Base-by-base conservation (phyloP, 441 rosid genomes). In the Euphorbia schlechtendalii region DNA sequence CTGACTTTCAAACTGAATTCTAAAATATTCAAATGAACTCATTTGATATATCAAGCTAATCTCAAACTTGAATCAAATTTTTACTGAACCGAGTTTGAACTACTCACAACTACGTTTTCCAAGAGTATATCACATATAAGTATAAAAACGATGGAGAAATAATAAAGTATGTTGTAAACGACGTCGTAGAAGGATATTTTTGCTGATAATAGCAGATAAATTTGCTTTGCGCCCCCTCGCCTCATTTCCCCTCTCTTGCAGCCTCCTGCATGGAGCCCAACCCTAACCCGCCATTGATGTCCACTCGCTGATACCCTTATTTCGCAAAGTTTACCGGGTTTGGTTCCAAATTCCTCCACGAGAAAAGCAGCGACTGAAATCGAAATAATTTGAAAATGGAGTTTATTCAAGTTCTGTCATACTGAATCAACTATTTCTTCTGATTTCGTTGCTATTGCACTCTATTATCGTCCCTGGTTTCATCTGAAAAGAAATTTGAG, bases 351-450 rank as follows among this genome's bases (percentile, higher is more conserved):
- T 30, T 17, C 28, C 25, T 40, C 52, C 56, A 71, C 55, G 53
- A 22, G 18, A 17, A 36, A 43, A 6, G 21, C 53, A 9, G 12
- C 55, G 70, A 6, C 46, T 40, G 6, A 14, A 5, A 38, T 20
- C 63, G 10, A 59, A 59, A 36, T 59, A 8, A 34, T 58, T 18
- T 55, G 28, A 54, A 51, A 57, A 69, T 69, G 74, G 70, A 70
- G 57, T 56, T 34, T 40, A 59, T 70, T 58, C 69, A 61, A 34
- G 41, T 46, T 40, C 45, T 48, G 68, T 36, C 59, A 68, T 17
- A 24, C 32, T 15, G 69, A 48, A 48, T 46, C 69, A 18, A 66
- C 61, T 55, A 36, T 48, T 18, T 66, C 59, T 8, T 25, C 36
- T 45, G 15, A 49, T 69, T 22, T 60, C 5, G 51, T 41, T 24